phyloP scores from a whole-genome alignment of 2,329 filamentous ascomycete species.

The Cordyceps fumosorosea region DNA sequence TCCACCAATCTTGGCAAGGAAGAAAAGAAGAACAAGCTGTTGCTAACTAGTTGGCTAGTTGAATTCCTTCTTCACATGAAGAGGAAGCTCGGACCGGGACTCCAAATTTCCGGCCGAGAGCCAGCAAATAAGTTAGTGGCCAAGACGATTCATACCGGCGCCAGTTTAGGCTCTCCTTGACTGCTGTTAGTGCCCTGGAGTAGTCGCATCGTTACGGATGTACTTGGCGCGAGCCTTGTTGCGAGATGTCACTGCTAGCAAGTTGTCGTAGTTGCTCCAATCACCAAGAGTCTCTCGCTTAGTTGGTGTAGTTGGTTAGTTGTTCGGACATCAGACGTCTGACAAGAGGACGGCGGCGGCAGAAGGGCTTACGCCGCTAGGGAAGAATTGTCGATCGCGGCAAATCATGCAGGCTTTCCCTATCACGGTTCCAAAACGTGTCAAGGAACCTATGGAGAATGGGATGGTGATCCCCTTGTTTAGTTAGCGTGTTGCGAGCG shows the following conservation, averaged over 20 bases:
- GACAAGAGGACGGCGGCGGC: background rate
- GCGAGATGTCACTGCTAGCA: background rate
- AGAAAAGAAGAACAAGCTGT: background rate
- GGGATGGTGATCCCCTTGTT: too few relatives aligned
- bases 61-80: conserved; percentile 1
- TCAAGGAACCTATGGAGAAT: background rate
- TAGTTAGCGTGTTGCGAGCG: background rate
- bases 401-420: background rate
- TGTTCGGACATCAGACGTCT: background rate
- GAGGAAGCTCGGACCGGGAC: background rate
- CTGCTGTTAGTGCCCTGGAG: background rate
- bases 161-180: background rate
- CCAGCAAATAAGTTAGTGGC: background rate
- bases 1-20: background rate
- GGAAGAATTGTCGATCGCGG: background rate
- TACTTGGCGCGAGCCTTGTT: background rate
- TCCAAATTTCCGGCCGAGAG: conserved; percentile 1
- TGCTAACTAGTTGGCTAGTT: too few relatives aligned
- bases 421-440: background rate
- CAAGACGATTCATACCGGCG: background rate
- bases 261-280: background rate
- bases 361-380: too few relatives aligned
- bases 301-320: background rate
- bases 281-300: background rate
- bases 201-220: conserved; percentile 3